phyloP scores from a whole-genome alignment of 1,284 basidiomycete genomes.

The Cutaneotrichosporon sp. region DNA sequence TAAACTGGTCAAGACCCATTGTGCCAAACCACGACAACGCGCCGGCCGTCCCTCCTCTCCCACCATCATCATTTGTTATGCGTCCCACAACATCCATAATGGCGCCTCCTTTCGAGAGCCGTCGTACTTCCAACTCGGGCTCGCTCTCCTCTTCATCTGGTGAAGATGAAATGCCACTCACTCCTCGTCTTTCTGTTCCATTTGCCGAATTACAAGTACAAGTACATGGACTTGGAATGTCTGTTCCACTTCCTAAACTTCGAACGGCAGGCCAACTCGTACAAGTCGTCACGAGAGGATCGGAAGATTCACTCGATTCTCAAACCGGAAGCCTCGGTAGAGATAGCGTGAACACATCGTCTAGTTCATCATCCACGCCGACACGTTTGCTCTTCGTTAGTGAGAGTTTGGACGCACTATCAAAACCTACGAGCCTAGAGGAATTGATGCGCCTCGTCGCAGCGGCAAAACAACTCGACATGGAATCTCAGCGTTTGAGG shows the following conservation, averaged over 20 bases:
- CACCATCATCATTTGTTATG: conserved; percentile 1
- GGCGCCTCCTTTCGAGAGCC: background rate
- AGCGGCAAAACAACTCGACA: conserved; percentile 31
- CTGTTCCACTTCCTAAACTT: background rate
- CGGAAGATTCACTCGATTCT: conserved; percentile 5
- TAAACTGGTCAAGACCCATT: conserved; percentile 2
- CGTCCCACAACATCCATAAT: background rate
- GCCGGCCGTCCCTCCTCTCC: background rate
- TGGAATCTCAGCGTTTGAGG: conserved; percentile 27
- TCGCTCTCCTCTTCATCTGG: conserved; percentile 2
- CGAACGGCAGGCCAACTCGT: background rate
- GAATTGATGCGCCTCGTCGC: conserved; percentile 31
- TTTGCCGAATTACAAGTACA: background rate
- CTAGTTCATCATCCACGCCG: conserved; percentile 19
- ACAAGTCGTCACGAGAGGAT: background rate
- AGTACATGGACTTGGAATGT: conserved; percentile 2
- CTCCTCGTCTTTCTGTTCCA: background rate
- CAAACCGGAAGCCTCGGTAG: conserved; percentile 16
- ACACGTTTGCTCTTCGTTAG: conserved; percentile 29
- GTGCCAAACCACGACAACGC: conserved; percentile 4
- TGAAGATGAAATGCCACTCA: conserved; percentile 3
- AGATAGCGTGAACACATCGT: conserved; percentile 17
- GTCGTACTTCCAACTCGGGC: background rate
- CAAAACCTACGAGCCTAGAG: conserved; percentile 30
- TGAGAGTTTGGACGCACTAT: conserved; percentile 29